Base-by-base conservation (phyloP, 345 rosid species). In the Kernera saxatilis region DNA sequence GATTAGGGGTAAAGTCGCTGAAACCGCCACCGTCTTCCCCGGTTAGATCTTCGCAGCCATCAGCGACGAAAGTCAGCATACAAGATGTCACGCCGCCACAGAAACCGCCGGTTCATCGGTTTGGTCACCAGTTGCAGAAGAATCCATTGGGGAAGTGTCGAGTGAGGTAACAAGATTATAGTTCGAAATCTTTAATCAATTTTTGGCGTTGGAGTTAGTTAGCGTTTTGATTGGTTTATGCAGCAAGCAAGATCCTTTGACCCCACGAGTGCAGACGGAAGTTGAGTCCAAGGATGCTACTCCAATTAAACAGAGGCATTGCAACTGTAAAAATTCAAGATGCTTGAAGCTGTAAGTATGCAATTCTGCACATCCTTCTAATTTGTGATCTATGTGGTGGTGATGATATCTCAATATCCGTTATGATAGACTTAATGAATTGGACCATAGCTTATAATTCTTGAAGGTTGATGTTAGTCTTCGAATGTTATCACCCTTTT, bases 321-420 rank as follows among this genome's bases (percentile, higher is more conserved):
- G 96, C 58, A 89, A 84, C 60, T 92, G 98, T 81, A 89, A 84
- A 78, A 78, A 75, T 69, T 85, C 96, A 12, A 82, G 76, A 25
- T 92, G 96, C 73, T 83, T 92, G 88, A 89, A 89, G 76, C 71
- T 92, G 98, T 89, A 77, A 87, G 96, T 59, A 59, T 37, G 15
- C 46, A 55, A 35, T 17, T 35, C 21, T 17, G n/a, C 33, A 8
- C 0, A 51, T 23, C 12, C 0, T 25, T 25, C 11, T 52, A 14
- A 10, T 18, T 35, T 56, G 12, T 19, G 60, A 8, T 27, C 32
- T 13, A 50, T 50, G 43, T 56, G 17, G 27, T 36, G 29, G 11
- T 57, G 19, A 35, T 35, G 62, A 17, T 18, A 29, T 13, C n/a
- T 30, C 40, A 17, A 8, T 8, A 14, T 6, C 35, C 7, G 18